Evolutionary conservation across 1,139 yeast genomes (phyloP).

Genomic region (Yamadazyma oceani): DNA sequence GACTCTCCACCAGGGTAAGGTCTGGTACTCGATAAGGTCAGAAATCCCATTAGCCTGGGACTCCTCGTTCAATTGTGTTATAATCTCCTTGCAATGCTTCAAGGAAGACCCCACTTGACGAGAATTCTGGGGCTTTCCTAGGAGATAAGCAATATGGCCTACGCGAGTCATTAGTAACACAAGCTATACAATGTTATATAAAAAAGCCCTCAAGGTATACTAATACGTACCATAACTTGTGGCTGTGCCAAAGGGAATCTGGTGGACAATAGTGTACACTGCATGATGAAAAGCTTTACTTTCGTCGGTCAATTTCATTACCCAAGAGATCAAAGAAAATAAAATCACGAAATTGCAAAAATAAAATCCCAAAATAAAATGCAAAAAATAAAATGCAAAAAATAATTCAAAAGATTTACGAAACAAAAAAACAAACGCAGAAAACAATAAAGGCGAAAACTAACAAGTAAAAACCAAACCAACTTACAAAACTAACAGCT

Average conservation of each 20-base stretch:
- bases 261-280: conserved; percentile 54
- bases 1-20: conserved; percentile 79
- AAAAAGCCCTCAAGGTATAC: no score
- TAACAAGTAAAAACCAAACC: no score
- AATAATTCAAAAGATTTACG: no score
- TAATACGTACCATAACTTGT: conserved; percentile 51
- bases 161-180: no score
- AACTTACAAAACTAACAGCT: not conserved
- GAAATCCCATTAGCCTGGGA: conserved; percentile 15
- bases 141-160: conserved; percentile 64
- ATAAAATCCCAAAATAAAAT: no score
- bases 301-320: conserved; percentile 43
- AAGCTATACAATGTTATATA: no score
- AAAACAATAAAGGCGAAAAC: no score
- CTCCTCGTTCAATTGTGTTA: conserved; percentile 23
- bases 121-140: conserved; percentile 63
- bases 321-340: not conserved
- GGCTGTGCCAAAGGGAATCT: conserved; percentile 65
- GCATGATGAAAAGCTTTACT: conserved; percentile 58
- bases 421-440: no score
- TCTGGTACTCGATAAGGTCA: conserved; percentile 22
- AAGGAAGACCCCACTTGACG: conserved; percentile 74
- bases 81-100: conserved; percentile 39
- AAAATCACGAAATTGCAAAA: not conserved
- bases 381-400: not conserved